These are phyloP conservation scores for Helminthosporium solani DNA, from an alignment of 2,329 filamentous ascomycete species.

Conservation along the genomic window DNA sequence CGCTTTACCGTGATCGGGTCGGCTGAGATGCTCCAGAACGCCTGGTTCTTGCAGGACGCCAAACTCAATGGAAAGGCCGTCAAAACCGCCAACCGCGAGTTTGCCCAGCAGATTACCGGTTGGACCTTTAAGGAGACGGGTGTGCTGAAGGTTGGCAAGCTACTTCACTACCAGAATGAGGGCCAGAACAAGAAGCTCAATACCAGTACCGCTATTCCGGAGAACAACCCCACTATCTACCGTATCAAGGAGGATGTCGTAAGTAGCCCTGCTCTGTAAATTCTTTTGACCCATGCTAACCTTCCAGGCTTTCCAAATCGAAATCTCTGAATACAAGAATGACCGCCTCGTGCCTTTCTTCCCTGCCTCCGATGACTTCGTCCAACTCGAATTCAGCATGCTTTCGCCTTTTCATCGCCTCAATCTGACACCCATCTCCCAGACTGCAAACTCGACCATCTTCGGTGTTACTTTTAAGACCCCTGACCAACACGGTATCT, in stretches of 20 bases:
- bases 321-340: conserved; percentile 79
- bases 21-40: conserved; percentile 81
- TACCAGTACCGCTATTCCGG: conserved; percentile 42
- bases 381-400: conserved; percentile 99
- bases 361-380: conserved; percentile 65
- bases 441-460: conserved; percentile 67
- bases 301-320: conserved; percentile 76
- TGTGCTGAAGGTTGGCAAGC: conserved; percentile 77
- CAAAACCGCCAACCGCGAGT: conserved; percentile 77
- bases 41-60: conserved; percentile 83
- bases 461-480: conserved; percentile 76
- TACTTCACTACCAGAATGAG: conserved; percentile 71
- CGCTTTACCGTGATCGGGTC: conserved; percentile 84
- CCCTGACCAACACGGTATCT: conserved; percentile 97
- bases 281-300: background rate
- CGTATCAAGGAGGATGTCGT: conserved; percentile 96
- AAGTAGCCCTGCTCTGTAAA: conserved; percentile 47
- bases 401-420: conserved; percentile 95
- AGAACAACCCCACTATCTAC: conserved; percentile 82
- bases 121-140: conserved; percentile 97
- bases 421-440: conserved; percentile 59
- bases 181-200: conserved; percentile 52
- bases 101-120: conserved; percentile 80
- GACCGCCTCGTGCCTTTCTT: conserved; percentile 74
- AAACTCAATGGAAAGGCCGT: conserved; percentile 55